Conservation (phyloP, 1,139 yeast species). For the Debaryomycetaceae sp. region DNA sequence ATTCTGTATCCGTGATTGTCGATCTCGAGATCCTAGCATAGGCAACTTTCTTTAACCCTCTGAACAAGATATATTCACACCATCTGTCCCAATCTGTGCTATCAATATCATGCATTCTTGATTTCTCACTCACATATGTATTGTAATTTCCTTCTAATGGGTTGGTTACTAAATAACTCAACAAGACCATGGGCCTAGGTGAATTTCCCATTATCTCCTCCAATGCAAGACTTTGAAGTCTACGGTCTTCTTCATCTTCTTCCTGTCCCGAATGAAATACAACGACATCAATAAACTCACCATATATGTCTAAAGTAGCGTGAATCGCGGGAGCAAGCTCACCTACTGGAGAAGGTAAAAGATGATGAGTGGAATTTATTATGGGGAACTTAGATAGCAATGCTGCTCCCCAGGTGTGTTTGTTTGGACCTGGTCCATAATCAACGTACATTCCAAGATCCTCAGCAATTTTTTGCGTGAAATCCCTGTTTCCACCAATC, state of each 20-base stretch:
- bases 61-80: constrained; percentile 94
- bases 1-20: constrained; percentile 93
- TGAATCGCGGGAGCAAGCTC: constrained; percentile 98
- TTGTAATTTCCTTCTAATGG: constrained; percentile 89
- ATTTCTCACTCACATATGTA: constrained; percentile 78
- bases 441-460: constrained; percentile 93
- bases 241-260: constrained; percentile 91
- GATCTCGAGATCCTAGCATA: constrained; percentile 93
- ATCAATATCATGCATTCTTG: constrained; percentile 92
- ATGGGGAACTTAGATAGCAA: constrained; percentile 92
- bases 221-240: constrained; percentile 76
- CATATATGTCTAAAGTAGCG: constrained; percentile 90
- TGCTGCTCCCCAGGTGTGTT: constrained; percentile 98
- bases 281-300: constrained; percentile 81
- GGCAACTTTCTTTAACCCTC: constrained; percentile 81
- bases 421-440: constrained; percentile 96
- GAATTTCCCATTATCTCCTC: constrained; percentile 78
- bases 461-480: constrained; percentile 88
- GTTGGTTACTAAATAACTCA: constrained; percentile 85
- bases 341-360: constrained; percentile 93
- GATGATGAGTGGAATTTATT: constrained; percentile 80
- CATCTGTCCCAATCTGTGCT: constrained; percentile 95
- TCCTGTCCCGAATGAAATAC: constrained; percentile 99
- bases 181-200: constrained; percentile 71
- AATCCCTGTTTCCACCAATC: constrained; percentile 91